Conservation (phyloP, 2,329 filamentous ascomycete species). For the Mycocentrospora acerina region DNA sequence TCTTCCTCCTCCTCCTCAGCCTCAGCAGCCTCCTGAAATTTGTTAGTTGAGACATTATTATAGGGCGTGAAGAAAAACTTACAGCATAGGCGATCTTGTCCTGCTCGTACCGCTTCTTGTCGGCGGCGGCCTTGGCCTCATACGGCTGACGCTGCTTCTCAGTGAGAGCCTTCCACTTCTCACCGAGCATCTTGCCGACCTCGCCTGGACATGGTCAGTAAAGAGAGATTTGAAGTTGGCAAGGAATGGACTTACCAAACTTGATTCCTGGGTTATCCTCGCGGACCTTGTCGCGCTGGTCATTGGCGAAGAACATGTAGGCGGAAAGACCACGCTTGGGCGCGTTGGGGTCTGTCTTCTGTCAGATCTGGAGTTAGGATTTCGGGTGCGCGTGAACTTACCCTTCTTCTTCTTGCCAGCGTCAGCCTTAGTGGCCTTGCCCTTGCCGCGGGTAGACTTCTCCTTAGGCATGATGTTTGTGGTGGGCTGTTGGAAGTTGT, state of each 20-base stretch:
- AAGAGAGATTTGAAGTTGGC: background rate
- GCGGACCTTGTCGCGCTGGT: constrained; percentile 96
- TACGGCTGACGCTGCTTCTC: constrained; percentile 93
- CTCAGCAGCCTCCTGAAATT: constrained; percentile 11
- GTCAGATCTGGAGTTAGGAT: constrained; percentile 9
- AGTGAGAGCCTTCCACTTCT: constrained; percentile 96
- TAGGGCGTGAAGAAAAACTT: constrained; percentile 12
- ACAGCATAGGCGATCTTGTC: constrained; percentile 79
- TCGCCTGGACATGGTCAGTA: constrained; percentile 62
- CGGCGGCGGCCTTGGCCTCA: constrained; percentile 91
- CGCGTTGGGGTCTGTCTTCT: constrained; percentile 79
- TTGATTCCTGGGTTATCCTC: constrained; percentile 98
- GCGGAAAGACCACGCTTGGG: constrained; percentile 99
- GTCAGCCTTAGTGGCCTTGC: constrained; percentile 56
- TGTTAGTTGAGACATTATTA: constrained; percentile 14
- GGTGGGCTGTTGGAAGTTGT: constrained; percentile 11
- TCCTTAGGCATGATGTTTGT: constrained; percentile 66
- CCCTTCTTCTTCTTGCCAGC: constrained; percentile 74
- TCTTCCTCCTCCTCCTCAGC: constrained; percentile 44
- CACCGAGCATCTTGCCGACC: constrained; percentile 96
- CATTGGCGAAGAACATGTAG: constrained; percentile 99
- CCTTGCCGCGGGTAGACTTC: constrained; percentile 62
- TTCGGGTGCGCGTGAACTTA: constrained; percentile 15
- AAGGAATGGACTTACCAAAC: constrained; percentile 66
- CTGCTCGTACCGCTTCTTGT: constrained; percentile 99